Conservation (phyloP, 225 moss, liverwort and hornwort genomes). For the Rhytidiadelphus loreus region DNA sequence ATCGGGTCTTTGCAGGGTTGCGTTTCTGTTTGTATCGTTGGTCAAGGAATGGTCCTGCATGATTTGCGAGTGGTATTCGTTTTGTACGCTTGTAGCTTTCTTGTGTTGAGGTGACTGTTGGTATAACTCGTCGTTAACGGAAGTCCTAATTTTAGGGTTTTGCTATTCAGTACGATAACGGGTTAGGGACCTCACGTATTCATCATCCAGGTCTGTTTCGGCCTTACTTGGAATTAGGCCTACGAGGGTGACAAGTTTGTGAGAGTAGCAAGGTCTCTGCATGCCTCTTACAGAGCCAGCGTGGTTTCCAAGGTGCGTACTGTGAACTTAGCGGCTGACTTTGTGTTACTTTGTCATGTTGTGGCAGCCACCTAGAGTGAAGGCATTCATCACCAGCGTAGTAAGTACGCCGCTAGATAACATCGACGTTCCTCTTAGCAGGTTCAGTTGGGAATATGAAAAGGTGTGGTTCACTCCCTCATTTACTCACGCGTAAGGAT, state of each 20-base stretch:
- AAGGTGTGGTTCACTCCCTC: conserved; percentile 30
- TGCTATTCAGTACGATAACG: not conserved
- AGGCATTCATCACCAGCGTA: conserved; percentile 70
- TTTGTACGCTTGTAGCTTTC: not conserved
- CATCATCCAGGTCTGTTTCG: not conserved
- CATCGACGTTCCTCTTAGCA: conserved; percentile 53
- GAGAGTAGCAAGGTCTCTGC: not conserved
- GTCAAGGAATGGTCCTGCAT: not conserved
- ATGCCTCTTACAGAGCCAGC: not conserved
- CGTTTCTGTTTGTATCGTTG: not conserved
- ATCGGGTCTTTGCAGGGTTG: not conserved
- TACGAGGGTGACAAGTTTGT: not conserved
- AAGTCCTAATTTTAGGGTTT: conserved; percentile 19
- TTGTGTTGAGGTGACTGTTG: not conserved
- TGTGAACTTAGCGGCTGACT: not conserved
- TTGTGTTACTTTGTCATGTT: not conserved
- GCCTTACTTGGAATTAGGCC: not conserved
- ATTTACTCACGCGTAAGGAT: not conserved
- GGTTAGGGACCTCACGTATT: not conserved
- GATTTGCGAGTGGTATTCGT: not conserved
- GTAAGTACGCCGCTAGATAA: conserved; percentile 65
- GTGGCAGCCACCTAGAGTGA: conserved; percentile 74
- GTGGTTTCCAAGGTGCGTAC: not conserved
- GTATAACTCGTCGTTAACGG: not conserved
- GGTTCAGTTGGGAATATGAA: conserved; percentile 92